Conservation (phyloP, 139 green algal genomes). For the Chlamydomonas sp. region DNA sequence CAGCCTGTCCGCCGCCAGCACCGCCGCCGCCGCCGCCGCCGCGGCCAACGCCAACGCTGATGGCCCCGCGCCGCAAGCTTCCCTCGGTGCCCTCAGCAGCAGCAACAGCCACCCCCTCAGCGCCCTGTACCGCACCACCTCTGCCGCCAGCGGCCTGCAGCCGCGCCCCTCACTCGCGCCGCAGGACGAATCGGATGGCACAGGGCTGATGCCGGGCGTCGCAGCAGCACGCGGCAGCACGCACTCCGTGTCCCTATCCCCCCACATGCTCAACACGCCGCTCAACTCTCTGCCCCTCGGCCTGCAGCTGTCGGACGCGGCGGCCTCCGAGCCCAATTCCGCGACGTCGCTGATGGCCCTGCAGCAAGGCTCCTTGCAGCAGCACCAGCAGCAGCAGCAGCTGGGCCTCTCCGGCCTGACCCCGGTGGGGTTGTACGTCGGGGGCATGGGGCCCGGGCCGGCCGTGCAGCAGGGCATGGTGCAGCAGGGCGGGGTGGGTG, state of each 20-base stretch:
- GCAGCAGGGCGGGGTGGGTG: neutral
- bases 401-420: constrained; percentile 7
- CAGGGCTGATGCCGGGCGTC: neutral
- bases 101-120: neutral
- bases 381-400: constrained; percentile 25
- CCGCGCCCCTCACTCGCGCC: neutral
- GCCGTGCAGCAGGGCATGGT: neutral
- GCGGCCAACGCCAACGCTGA: neutral
- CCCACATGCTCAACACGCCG: no score
- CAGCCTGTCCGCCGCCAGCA: neutral
- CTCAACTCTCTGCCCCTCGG: no score
- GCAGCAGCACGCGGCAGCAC: neutral
- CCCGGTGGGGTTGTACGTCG: neutral
- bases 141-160: neutral
- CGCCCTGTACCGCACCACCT: neutral
- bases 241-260: no score
- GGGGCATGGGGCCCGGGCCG: neutral
- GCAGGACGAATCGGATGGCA: neutral
- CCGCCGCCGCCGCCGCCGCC: neutral
- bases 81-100: no score
- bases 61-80: no score
- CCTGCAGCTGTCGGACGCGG: neutral
- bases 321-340: neutral
- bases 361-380: neutral
- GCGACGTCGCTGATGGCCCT: neutral